Base-by-base conservation (phyloP, 257 asterid genomes). In the Eustoma russellianum region DNA sequence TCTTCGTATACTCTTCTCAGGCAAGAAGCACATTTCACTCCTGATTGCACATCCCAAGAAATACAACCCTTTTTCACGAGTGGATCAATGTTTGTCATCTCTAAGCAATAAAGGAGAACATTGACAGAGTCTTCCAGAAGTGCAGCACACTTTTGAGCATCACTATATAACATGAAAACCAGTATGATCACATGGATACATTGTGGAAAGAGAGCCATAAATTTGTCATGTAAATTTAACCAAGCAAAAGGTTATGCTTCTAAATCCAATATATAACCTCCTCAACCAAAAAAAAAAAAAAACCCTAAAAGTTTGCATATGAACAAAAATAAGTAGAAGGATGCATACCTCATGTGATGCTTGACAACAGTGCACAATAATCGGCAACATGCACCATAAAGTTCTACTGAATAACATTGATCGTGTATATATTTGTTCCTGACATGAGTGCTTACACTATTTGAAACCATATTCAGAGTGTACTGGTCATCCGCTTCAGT, bases 1-100 rank as follows among this genome's bases (percentile, higher is more conserved):
- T 91, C 98, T 76, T 91, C 98, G 53, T 86, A 91, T 60, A 91
- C 91, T 79, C 98, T 78, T 58, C 94, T 77, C 53, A 91, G 75
- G 59, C 75, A 74, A 64, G 82, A 59, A 70, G 98, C 98, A 48
- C 95, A 87, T 66, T 66, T 77, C 71, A 82, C 86, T 33, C 87
- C 96, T 62, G 76, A 86, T 75, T 66, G 79, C 46, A 81, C 76
- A 72, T 82, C 86, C 92, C 93, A 83, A 19, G 72, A 72, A 59
- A 65, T 74, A 61, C 12, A 46, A 49, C 61, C 71, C 62, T 60
- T 60, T 62, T 70, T 62, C 56, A 56, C 55, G 60, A 58, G 68
- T 38, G 56, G 65, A 56, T 68, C 62, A n/a, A 41, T 49, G 56
- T 67, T 62, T 41, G 74, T 92, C 60, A 66, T 74, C 83, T 83